Percentiles rank a stretch among this genome's conserved stretches.
Conservation (phyloP, 495 filamentous ascomycete species). For the Aspergillus saccharolyticus region DNA sequence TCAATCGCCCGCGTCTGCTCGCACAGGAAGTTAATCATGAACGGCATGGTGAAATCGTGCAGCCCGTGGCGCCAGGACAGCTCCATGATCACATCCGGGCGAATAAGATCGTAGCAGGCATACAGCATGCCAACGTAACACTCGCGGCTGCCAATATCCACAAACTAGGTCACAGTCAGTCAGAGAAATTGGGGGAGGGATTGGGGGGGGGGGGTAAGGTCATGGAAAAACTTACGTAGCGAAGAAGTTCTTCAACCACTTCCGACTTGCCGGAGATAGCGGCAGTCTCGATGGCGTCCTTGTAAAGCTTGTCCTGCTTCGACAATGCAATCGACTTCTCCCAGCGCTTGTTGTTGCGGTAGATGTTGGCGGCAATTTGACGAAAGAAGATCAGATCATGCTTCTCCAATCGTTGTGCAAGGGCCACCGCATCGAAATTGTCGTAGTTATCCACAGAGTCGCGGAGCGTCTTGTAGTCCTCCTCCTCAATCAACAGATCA, state of each 20-base stretch:
- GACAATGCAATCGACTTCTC: constrained; percentile 98
- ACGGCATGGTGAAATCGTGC: constrained; percentile 98
- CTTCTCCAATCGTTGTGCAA: constrained; percentile 88
- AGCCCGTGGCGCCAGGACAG: constrained; percentile 95
- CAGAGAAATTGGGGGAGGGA: no score
- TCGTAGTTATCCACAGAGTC: constrained; percentile 98
- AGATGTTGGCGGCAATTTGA: constrained; percentile 96
- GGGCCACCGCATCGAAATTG: constrained; percentile 96
- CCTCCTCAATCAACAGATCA: constrained; percentile 96
- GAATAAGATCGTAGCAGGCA: constrained; percentile 95
- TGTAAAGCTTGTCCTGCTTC: constrained; percentile 99
- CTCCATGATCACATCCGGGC: constrained; percentile 86
- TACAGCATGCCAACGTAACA: constrained; percentile 99
- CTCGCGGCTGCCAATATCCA: constrained; percentile 97
- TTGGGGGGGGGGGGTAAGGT: no score
- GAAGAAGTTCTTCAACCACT: constrained; percentile 89
- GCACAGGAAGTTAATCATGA: constrained; percentile 96
- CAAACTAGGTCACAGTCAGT: constrained; percentile 61
- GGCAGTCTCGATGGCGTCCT: constrained; percentile 98
- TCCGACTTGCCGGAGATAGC: constrained; percentile 90
- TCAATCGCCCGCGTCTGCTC: constrained; percentile 86
- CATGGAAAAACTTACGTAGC: constrained; percentile 83
- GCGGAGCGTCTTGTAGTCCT: constrained; percentile 96
- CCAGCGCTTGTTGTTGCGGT: constrained; percentile 99
- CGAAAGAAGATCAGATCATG: constrained; percentile 99